Base-by-base conservation (phyloP, 129 eudicot genomes). In the Artemisia annua region DNA sequence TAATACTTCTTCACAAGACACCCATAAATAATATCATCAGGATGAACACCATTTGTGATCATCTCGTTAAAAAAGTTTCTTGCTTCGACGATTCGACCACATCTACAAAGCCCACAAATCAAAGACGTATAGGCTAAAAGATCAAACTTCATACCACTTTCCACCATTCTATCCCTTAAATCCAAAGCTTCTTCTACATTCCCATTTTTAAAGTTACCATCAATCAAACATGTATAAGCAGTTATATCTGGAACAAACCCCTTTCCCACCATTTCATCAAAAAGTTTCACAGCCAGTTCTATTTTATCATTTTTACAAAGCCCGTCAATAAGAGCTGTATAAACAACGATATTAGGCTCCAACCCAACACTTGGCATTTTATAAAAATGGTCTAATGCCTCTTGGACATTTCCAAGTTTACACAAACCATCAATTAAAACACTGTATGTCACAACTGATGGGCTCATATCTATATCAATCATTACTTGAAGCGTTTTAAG, bases 251-350 rank as follows among this genome's bases (percentile, higher is more conserved):
- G 96, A 75, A 73, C 65, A 71, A 89, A 64, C 53, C 97, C 92
- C 81, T 85, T 82, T 24, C 30, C 83, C 58, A 71, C 60, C 98
- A 93, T 93, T 79, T 84, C 92, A 48, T 73, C 63, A n/a, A 90
- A 89, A 19, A 93, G 72, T 57, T 80, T 80, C 70, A 71, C 65
- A 18, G 86, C 98, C 69, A 50, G 67, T 66, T 86, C 89, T 10
- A 87, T 14, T 51, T 67, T 60, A 46, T 75, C 80, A 75, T 44
- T 79, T 84, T 84, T 93, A 86, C 96, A 93, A 13, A 85, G 90
- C 58, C 95, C 97, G 4, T 90, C 84, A 76, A 93, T 86, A 18
- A 93, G 78, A 5, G 92, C 77, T 48, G 98, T 89, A 78, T 93
- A 93, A 57, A 87, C 84, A 51, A 71, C 67, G 53, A 90, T 71